Conservation (phyloP, 169 alveolate genomes). For the Plasmodium ovale region DNA sequence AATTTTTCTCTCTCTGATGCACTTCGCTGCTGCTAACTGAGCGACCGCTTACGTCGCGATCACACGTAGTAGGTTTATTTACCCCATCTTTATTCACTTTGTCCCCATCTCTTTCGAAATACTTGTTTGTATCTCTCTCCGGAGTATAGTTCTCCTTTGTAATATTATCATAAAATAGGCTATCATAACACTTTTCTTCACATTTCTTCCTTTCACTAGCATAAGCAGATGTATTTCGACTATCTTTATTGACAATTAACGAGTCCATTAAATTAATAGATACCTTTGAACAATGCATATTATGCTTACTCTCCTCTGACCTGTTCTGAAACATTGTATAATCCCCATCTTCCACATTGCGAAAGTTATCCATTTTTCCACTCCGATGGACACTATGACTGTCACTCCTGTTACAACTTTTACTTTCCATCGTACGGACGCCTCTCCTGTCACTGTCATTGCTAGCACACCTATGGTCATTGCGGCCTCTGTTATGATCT, state of each 20-base stretch:
- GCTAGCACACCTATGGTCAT: neutral
- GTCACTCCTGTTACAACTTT: too few relatives aligned
- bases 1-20: neutral
- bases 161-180: neutral
- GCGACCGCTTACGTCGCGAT: neutral
- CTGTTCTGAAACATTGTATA: neutral
- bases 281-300: neutral
- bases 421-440: too few relatives aligned
- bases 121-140: neutral
- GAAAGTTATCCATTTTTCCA: neutral
- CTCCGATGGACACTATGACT: too few relatives aligned
- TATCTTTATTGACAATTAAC: neutral
- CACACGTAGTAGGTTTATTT: too few relatives aligned
- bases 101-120: neutral
- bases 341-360: neutral
- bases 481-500: neutral
- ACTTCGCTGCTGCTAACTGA: neutral
- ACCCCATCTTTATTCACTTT: neutral
- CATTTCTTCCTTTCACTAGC: too few relatives aligned
- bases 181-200: too few relatives aligned
- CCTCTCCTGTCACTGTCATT: neutral
- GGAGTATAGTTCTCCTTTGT: neutral
- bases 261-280: constrained; percentile 18
- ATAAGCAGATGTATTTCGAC: too few relatives aligned
- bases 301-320: neutral